These are phyloP conservation scores for Rhipidocladum racemiflorum DNA, from an alignment of 176 grass and related monocot genomes.

Conservation along the genomic window DNA sequence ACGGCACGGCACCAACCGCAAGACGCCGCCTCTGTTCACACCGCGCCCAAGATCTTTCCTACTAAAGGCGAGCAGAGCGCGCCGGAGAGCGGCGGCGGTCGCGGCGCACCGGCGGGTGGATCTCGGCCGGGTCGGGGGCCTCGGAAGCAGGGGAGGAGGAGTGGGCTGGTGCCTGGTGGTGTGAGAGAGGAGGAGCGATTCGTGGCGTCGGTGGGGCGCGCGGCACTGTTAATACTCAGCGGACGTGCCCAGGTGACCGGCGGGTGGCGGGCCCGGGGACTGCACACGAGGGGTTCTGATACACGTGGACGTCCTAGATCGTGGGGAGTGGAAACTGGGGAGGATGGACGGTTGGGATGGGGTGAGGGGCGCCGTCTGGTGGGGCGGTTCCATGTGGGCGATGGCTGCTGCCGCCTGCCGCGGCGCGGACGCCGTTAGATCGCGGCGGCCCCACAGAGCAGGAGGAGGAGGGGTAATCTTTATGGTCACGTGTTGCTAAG, in stretches of 20 bases:
- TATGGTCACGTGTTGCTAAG: constrained; percentile 27
- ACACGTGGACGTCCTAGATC: not conserved
- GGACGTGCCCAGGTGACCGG: constrained; percentile 23
- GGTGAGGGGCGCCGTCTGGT: not conserved
- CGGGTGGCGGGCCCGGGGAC: constrained; percentile 2
- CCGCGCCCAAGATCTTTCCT: not conserved
- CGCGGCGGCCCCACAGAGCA: not conserved
- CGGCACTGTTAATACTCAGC: not conserved
- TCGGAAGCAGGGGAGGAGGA: not conserved
- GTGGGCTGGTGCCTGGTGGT: constrained; percentile 22
- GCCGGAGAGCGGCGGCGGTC: not conserved
- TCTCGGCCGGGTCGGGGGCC: not conserved
- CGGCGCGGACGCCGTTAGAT: constrained; percentile 7
- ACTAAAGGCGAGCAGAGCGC: not conserved
- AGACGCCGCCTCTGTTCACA: not conserved
- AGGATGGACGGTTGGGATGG: not conserved
- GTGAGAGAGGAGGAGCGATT: constrained; percentile 38
- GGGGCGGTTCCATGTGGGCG: constrained; percentile 12
- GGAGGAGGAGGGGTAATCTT: not conserved
- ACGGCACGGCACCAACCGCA: constrained; percentile 17
- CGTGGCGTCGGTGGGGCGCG: constrained; percentile 39
- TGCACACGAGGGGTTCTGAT: not conserved
- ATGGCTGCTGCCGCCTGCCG: not conserved
- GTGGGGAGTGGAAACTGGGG: not conserved
- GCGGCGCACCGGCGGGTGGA: constrained; percentile 37